Conservation (phyloP, 2,329 filamentous ascomycete species). For the Plenodomus lindquistii region DNA sequence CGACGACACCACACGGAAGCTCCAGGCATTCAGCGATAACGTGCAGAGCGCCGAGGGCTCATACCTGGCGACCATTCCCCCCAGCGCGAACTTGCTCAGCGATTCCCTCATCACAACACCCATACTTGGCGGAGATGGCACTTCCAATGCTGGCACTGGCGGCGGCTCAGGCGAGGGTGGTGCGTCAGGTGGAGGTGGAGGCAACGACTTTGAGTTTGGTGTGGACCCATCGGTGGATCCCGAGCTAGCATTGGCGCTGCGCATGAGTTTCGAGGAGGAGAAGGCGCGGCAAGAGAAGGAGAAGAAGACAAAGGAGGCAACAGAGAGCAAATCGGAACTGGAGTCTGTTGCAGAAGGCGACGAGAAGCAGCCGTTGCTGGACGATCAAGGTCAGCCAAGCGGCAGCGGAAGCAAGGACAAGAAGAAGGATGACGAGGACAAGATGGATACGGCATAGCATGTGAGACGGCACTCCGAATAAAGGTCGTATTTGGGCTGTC, state of each 20-base stretch:
- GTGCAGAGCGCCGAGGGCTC: constrained; percentile 90
- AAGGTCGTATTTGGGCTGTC: constrained; percentile 1
- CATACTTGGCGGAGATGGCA: constrained; percentile 83
- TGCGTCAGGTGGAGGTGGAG: constrained; percentile 58
- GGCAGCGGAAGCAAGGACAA: constrained; percentile 58
- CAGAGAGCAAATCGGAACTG: constrained; percentile 72
- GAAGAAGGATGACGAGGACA: constrained; percentile 65
- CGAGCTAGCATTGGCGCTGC: constrained; percentile 87
- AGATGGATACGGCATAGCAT: constrained; percentile 83
- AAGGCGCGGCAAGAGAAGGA: constrained; percentile 89
- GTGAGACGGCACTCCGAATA: background rate
- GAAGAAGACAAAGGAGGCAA: constrained; percentile 72
- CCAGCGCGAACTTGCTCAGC: constrained; percentile 87
- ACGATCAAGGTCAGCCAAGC: constrained; percentile 67
- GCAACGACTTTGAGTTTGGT: constrained; percentile 78
- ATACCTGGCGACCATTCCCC: constrained; percentile 86
- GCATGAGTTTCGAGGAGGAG: constrained; percentile 98
- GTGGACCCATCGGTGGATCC: constrained; percentile 92
- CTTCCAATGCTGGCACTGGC: constrained; percentile 60
- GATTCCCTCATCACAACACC: constrained; percentile 89
- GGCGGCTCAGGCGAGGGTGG: constrained; percentile 52
- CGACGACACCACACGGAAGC: constrained; percentile 84
- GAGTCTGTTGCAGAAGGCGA: constrained; percentile 78
- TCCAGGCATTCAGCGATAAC: constrained; percentile 89
- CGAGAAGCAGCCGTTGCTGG: constrained; percentile 63